phyloP scores from a whole-genome alignment of 176 grass and related monocot genomes.

The Cenchrus fungigraminus region DNA sequence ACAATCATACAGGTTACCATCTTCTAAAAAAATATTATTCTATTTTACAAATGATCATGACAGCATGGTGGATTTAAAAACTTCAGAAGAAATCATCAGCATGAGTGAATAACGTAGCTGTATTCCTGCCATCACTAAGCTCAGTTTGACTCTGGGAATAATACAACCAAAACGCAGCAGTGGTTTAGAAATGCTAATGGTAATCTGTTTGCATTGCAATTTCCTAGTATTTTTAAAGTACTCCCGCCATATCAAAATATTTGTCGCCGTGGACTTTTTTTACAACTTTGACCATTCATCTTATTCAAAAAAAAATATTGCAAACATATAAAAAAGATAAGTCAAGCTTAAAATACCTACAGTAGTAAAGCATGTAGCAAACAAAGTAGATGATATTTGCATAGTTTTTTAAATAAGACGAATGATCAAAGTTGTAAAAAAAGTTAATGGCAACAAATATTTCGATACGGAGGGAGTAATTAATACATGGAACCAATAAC shows the following conservation, averaged over 20 bases:
- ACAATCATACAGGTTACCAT: background rate
- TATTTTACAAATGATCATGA: background rate
- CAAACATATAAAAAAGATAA: too few relatives aligned
- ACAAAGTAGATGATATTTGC: too few relatives aligned
- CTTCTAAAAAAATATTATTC: background rate
- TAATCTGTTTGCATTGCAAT: background rate
- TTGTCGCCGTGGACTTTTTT: too few relatives aligned
- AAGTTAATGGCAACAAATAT: too few relatives aligned
- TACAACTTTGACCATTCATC: too few relatives aligned
- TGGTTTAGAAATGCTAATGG: background rate
- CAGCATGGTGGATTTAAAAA: background rate
- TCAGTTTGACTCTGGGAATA: background rate
- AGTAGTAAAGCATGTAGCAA: too few relatives aligned
- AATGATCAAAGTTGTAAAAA: too few relatives aligned
- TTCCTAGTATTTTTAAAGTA: background rate
- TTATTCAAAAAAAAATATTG: too few relatives aligned
- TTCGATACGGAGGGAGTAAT: background rate
- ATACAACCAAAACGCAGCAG: background rate
- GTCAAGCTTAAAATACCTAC: too few relatives aligned
- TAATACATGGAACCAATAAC: constrained; percentile 13
- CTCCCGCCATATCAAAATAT: too few relatives aligned
- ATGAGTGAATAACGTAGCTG: background rate
- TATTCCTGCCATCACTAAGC: constrained; percentile 13
- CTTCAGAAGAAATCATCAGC: background rate
- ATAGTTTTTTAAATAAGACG: too few relatives aligned